Evolutionary conservation across 257 asterid species (phyloP).

Genomic region (Solanum piurae): DNA sequence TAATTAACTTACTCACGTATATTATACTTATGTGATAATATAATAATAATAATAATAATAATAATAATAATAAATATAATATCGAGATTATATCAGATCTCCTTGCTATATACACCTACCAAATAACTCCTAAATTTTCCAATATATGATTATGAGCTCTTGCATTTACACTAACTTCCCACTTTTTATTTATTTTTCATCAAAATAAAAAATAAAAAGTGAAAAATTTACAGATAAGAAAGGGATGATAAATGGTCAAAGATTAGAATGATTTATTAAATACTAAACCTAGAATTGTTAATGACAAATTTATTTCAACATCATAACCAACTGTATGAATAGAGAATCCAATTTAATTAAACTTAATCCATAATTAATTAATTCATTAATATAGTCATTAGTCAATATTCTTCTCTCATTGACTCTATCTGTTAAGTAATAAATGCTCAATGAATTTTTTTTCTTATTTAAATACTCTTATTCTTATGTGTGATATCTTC

Average conservation of each 20-base stretch:
- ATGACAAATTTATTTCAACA: background rate
- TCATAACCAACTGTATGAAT: background rate
- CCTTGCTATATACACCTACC: background rate
- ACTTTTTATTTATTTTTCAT: background rate
- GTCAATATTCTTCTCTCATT: background rate
- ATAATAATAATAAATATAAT: too few relatives aligned
- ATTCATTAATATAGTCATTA: background rate
- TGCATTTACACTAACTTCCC: background rate
- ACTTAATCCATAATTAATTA: background rate
- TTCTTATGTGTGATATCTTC: background rate
- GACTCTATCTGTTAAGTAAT: background rate
- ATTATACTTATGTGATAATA: background rate
- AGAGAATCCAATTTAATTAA: background rate
- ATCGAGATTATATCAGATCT: background rate
- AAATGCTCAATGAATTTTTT: background rate
- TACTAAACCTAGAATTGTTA: background rate
- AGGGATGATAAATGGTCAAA: background rate
- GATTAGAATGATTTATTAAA: background rate
- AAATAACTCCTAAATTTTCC: background rate
- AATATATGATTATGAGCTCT: background rate
- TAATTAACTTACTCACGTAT: background rate
- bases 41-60: too few relatives aligned
- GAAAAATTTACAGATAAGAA: background rate
- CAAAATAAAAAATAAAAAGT: background rate
- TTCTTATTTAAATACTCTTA: background rate